phyloP scores from a whole-genome alignment of 805 yeast species.

The Ogataea thermomethanolica region DNA sequence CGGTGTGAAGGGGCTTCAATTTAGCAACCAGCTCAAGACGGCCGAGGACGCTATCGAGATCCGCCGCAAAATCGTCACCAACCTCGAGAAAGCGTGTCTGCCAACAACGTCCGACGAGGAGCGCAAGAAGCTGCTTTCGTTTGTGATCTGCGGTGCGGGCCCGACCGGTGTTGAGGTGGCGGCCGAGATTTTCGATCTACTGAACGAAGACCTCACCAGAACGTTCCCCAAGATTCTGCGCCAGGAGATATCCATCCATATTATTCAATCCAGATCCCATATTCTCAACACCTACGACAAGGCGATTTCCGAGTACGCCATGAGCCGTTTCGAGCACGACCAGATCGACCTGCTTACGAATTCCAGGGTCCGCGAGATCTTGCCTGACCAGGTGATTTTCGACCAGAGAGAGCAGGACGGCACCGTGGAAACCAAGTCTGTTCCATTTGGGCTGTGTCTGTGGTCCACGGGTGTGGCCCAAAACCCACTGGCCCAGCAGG shows the following conservation, averaged over 20 bases:
- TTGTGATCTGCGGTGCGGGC: conserved; percentile 73
- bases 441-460: conserved; percentile 65
- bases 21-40: conserved; percentile 59
- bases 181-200: conserved; percentile 63
- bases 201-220: conserved; percentile 60
- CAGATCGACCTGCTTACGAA: conserved; percentile 60
- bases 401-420: conserved; percentile 44
- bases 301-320: conserved; percentile 60
- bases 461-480: conserved; percentile 80
- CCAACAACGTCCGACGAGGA: conserved; percentile 64
- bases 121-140: conserved; percentile 55
- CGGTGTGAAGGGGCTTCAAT: conserved; percentile 65
- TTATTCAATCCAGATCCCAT: conserved; percentile 65
- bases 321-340: conserved; percentile 59
- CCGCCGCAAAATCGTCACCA: conserved; percentile 50
- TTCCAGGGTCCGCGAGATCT: conserved; percentile 58
- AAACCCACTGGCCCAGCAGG: conserved; percentile 55
- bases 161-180: conserved; percentile 76
- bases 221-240: conserved; percentile 57
- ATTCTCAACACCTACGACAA: conserved; percentile 68
- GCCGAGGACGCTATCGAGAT: conserved; percentile 61
- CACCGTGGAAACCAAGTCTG: conserved; percentile 41
- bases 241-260: conserved; percentile 62
- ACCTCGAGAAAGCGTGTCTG: conserved; percentile 59
- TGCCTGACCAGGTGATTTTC: conserved; percentile 56